phyloP scores from a whole-genome alignment of 108 stramenopile species.

The Cyclotella atomus region DNA sequence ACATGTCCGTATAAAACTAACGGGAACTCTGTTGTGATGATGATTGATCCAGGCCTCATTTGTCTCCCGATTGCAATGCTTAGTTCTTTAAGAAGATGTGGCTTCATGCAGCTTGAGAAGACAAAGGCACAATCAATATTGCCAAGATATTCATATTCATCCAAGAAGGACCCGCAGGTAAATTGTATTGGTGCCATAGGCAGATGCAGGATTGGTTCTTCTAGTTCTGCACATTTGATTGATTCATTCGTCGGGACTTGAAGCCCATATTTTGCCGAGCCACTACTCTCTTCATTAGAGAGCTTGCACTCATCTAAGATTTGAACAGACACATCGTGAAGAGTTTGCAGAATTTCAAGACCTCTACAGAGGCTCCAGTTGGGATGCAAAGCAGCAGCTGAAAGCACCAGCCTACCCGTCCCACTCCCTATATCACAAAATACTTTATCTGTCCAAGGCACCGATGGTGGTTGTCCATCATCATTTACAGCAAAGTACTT shows the following conservation, averaged over 20 bases:
- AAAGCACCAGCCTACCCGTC: slow-evolving; percentile 75
- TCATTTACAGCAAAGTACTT: slow-evolving; percentile 19
- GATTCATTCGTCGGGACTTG: slow-evolving; percentile 12
- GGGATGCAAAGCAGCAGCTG: slow-evolving; percentile 76
- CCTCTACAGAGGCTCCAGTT: slow-evolving; percentile 68
- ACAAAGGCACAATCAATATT: slow-evolving; percentile 77
- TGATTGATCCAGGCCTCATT: slow-evolving; percentile 73
- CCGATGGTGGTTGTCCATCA: slow-evolving; percentile 1
- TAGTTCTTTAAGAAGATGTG: slow-evolving; percentile 47
- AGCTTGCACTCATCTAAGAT: slow-evolving; percentile 37
- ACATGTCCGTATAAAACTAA: slow-evolving; percentile 49
- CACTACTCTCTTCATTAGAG: slow-evolving; percentile 8
- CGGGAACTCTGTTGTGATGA: slow-evolving; percentile 81
- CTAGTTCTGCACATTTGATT: background rate
- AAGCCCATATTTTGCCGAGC: slow-evolving; percentile 7
- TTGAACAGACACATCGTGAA: slow-evolving; percentile 58
- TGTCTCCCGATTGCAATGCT: slow-evolving; percentile 71
- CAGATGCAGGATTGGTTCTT: background rate
- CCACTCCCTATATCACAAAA: slow-evolving; percentile 85
- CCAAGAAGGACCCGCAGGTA: slow-evolving; percentile 73
- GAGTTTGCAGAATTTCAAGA: slow-evolving; percentile 66
- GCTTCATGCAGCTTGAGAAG: slow-evolving; percentile 73
- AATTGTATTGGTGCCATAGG: slow-evolving; percentile 67
- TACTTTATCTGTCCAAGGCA: slow-evolving; percentile 46
- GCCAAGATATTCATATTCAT: slow-evolving; percentile 75